Percentiles rank a stretch among this genome's conserved stretches.
Evolutionary conservation across 2,329 filamentous ascomycete species (phyloP).

Genomic region (Fusarium graminum): DNA sequence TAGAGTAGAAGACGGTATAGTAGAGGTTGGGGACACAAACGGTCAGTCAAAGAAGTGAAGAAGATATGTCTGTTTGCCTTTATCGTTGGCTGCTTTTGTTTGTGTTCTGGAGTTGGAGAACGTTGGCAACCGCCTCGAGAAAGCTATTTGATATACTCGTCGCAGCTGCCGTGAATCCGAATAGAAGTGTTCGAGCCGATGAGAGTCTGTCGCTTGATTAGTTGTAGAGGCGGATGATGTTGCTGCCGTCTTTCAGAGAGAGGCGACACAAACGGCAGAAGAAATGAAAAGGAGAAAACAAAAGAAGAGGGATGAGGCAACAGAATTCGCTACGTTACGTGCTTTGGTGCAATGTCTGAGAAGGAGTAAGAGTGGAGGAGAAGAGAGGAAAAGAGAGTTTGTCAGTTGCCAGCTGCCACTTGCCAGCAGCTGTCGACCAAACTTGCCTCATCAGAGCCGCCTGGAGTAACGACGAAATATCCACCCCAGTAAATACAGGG

Average conservation of each 20-base stretch:
- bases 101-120: neutral
- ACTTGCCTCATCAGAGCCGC: constrained; percentile 20
- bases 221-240: constrained; percentile 8
- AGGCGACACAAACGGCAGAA: constrained; percentile 10
- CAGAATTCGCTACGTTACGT: constrained; percentile 21
- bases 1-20: neutral
- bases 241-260: constrained; percentile 6
- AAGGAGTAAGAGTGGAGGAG: neutral
- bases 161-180: constrained; percentile 33
- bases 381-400: constrained; percentile 12
- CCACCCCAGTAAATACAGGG: neutral
- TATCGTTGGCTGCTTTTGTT: neutral
- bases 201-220: constrained; percentile 12
- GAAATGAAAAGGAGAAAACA: constrained; percentile 13
- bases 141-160: constrained; percentile 28
- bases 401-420: constrained; percentile 31
- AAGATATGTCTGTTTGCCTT: constrained; percentile 6
- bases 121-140: constrained; percentile 1
- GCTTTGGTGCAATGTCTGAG: constrained; percentile 11
- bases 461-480: constrained; percentile 1
- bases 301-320: neutral
- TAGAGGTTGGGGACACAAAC: constrained; percentile 9
- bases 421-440: constrained; percentile 33
- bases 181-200: constrained; percentile 8
- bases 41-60: neutral